Conservation (phyloP, 2,329 filamentous ascomycete genomes). For the Venturia nashicola region DNA sequence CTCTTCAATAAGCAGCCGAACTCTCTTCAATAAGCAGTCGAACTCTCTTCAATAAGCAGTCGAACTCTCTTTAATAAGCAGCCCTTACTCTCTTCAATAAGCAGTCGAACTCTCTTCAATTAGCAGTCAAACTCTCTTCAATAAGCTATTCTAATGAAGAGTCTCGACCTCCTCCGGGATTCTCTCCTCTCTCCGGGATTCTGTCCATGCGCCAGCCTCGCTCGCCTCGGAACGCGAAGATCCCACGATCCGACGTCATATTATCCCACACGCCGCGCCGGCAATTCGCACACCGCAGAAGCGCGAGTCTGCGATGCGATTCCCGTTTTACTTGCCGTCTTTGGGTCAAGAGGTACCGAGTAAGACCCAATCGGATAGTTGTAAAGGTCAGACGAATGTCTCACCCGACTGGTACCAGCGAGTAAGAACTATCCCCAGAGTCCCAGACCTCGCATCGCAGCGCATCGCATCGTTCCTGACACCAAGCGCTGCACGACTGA, state of each 20-base stretch:
- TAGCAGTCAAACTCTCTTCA: too few species aligned
- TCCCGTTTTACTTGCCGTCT: not conserved
- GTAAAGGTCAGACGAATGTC: not conserved
- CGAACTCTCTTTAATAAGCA: too few species aligned
- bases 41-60: too few species aligned
- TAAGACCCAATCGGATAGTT: not conserved
- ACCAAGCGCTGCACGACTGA: not conserved
- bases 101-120: too few species aligned
- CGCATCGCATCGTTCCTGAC: not conserved
- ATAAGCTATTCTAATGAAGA: too few species aligned
- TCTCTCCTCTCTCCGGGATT: not conserved
- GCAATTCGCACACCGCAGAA: not conserved
- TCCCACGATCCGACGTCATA: not conserved
- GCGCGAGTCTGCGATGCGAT: not conserved
- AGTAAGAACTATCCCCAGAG: not conserved
- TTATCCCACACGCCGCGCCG: not conserved
- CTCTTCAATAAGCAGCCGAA: too few species aligned
- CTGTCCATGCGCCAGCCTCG: not conserved
- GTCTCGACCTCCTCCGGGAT: too few species aligned
- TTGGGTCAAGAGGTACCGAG: not conserved
- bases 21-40: too few species aligned
- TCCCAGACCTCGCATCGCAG: not conserved
- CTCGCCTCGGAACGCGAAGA: not conserved
- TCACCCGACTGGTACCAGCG: not conserved
- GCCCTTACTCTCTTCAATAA: too few species aligned